Base-by-base conservation (phyloP, 2,329 filamentous ascomycete species). In the Trichophyton schoenleinii region DNA sequence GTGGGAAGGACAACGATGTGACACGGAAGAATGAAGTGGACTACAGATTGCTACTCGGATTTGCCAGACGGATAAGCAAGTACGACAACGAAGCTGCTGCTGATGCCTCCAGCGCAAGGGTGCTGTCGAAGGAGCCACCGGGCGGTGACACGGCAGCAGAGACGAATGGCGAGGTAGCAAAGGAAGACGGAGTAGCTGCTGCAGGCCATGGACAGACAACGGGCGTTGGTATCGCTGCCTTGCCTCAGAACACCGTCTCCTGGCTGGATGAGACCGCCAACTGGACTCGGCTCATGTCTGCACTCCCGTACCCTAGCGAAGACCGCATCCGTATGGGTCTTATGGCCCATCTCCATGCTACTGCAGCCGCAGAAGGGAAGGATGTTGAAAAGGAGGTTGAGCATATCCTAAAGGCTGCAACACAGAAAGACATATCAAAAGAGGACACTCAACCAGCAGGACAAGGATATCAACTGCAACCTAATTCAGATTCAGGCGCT, bases 311-410 rank as follows among this genome's bases (percentile, higher is more conserved):
- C 63, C 76, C 76, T 8, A 74, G 72, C 63, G 75, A 77, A 34
- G 74, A 77, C 25, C 70, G 72, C 36, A 76, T 78, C 58, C 73
- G 76, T 13, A 69, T 75, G 67, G 76, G 76, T 1, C 63, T 77
- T n/a, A 75, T 78, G 72, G 76, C 74, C 0, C 75, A 76, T 62
- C 67, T 78, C 46, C 75, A 78, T 61, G 66, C 75, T 6, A 69
- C 72, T 3, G 70, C 70, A 20, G 66, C 80, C 60, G 70, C 83
- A 77, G 68, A 94, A 77, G 68, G 88, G 69, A 62, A 79, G 74
- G 69, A 89, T 76, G 61, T 85, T 75, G 71, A 84, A 67, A 69
- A 68, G 55, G 75, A 78, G 63, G 72, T 77, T 11, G 74, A 76
- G 46, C 69, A 72, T 49, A 59, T 77, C 63, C 70, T 78, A 13